phyloP scores from a whole-genome alignment of 148 eudicot species.

The Silene uniflora region DNA sequence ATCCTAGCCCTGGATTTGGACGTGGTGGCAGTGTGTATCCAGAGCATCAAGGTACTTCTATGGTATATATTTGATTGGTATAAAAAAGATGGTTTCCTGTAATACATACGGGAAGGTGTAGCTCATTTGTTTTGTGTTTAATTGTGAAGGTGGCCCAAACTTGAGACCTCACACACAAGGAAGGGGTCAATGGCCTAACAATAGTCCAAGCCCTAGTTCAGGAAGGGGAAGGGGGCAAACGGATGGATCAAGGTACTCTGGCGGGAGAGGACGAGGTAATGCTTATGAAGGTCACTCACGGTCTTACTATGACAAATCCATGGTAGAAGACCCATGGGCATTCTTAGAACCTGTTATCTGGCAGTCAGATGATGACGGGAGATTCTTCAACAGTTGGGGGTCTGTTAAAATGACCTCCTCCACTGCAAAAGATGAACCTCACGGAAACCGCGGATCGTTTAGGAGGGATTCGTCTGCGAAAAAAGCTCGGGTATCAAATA shows the following conservation, averaged over 20 bases:
- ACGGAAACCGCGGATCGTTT: slow-evolving; percentile 9
- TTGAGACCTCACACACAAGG: slow-evolving; percentile 29
- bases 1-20: slow-evolving; percentile 36
- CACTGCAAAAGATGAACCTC: slow-evolving; percentile 15
- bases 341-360: slow-evolving; percentile 49
- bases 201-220: slow-evolving; percentile 25
- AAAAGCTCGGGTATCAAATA: slow-evolving; percentile 35
- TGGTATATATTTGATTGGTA: not conserved
- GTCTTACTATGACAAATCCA: slow-evolving; percentile 44
- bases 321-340: slow-evolving; percentile 72
- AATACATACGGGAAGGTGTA: not conserved
- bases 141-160: slow-evolving; percentile 36
- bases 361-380: slow-evolving; percentile 21
- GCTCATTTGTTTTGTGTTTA: slow-evolving; percentile 19
- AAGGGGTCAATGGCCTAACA: slow-evolving; percentile 31
- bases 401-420: slow-evolving; percentile 22
- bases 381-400: slow-evolving; percentile 15
- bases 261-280: slow-evolving; percentile 40
- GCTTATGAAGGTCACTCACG: slow-evolving; percentile 27
- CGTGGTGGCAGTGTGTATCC: slow-evolving; percentile 31
- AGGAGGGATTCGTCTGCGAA: slow-evolving; percentile 28
- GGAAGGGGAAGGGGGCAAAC: slow-evolving; percentile 46
- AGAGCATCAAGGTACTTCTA: slow-evolving; percentile 29
- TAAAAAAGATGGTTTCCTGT: not conserved
- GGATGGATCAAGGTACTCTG: slow-evolving; percentile 27